Conservation (phyloP, 2,329 filamentous ascomycete species). For the Dactylella cylindrospora region DNA sequence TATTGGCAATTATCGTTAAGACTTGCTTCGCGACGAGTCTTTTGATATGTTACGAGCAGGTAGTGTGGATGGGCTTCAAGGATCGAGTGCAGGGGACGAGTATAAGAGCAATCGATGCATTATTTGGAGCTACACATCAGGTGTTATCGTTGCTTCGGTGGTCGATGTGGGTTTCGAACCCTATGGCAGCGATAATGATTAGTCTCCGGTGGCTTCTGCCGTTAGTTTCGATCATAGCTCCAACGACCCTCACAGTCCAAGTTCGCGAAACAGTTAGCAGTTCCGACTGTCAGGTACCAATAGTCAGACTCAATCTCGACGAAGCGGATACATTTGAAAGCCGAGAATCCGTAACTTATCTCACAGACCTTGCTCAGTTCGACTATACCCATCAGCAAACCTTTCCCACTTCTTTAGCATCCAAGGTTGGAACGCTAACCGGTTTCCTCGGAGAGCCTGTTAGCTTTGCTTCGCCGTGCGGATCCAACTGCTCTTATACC, state of each 20-base stretch:
- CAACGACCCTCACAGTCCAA: conserved; percentile 33
- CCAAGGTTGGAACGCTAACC: conserved; percentile 26
- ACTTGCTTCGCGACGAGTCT: conserved; percentile 35
- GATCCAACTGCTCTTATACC: conserved; percentile 39
- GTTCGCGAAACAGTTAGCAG: conserved; percentile 8
- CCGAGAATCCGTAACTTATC: neutral
- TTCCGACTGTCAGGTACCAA: conserved; percentile 20
- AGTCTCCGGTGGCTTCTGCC: conserved; percentile 31
- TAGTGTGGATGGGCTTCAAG: conserved; percentile 36
- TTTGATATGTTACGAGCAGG: conserved; percentile 34
- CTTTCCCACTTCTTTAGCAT: conserved; percentile 13
- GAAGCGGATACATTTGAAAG: neutral
- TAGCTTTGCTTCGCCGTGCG: conserved; percentile 19
- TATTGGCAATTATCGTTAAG: conserved; percentile 29
- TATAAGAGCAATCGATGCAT: conserved; percentile 37
- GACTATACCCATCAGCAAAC: conserved; percentile 22
- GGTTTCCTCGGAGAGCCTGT: conserved; percentile 26
- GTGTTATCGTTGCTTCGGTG: conserved; percentile 31
- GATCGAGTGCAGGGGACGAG: conserved; percentile 12
- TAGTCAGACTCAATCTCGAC: conserved; percentile 9
- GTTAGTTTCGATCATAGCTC: conserved; percentile 31
- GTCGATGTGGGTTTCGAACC: conserved; percentile 31
- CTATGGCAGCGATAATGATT: conserved; percentile 28
- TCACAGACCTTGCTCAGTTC: conserved; percentile 16
- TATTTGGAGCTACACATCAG: conserved; percentile 37